Evolutionary conservation across 306 rosid genomes (phyloP), one percentile per base, ranked within the genome.

Genomic region (Prunus kanzakura): DNA sequence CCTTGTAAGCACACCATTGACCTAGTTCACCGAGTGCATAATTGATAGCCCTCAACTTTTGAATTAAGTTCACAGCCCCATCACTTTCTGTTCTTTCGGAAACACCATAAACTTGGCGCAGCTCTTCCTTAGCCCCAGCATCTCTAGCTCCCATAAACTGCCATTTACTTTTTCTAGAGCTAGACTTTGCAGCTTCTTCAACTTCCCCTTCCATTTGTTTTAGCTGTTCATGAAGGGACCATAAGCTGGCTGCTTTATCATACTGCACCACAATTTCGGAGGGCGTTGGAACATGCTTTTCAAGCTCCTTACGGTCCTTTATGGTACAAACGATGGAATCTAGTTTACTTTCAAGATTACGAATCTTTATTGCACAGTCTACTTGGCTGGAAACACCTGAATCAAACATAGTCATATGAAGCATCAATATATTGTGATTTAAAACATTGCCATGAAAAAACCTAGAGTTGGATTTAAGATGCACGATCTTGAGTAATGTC

Each of bases 91-190:
- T 92, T 89, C 97, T 92, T 84, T 95, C 99, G 15, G 99, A 95
- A 83, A 95, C 97, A 79, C 99, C 99, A 76, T 95, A 95, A 76
- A 95, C 97, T 88, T 95, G 99, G 27, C 97, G 93, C 77, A 95
- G 85, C 86, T 90, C 97, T 83, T 90, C 99, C 84, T 87, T 95
- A 69, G 97, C 92, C 79, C 99, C 99, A 67, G 99, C 99, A 87
- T 92, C 99, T 88, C 99, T 95, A 67, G 99, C 99, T 78, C 99
- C 99, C 99, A 95, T 95, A 71, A 92, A 93, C 81, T 95, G 99
- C 99, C 99, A 95, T 89, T 95, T 95, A 82, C 99, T 95, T 89
- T 87, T 89, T 83, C 97, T 90, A 74, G 96, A 92, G 79, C 99
- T 95, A 27, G 85, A 87, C 80, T 95, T 92, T 69, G 99, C 97